Evolutionary conservation across 2,329 filamentous ascomycete genomes (phyloP), one percentile per base, ranked within the genome.

Genomic region (Ilyonectria mors-panacis): DNA sequence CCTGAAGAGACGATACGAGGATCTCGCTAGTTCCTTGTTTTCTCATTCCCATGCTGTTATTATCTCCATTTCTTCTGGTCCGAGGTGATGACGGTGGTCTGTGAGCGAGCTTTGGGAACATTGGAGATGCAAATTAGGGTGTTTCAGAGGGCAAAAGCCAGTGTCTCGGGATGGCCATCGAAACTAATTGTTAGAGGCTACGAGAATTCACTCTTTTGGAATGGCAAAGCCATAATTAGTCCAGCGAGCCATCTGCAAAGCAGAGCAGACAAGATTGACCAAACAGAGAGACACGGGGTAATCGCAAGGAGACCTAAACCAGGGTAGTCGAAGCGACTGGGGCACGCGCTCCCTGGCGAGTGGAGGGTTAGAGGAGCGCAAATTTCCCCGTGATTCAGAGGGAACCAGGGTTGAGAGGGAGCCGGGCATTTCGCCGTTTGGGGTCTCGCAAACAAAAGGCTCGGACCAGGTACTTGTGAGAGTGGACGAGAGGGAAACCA

Each of bases 111-210:
- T 26, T 48, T 55, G 50, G 33, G 19, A 63, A 42, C n/a, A 47
- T 47, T 54, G 54, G 37, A 23, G n/a, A 59, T 53, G 48, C 66
- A 73, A 65, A 73, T 71, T 74, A 73, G 62, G 35, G 58, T 70
- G 74, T 76, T 76, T 76, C 74, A 76, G 60, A 68, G 47, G 55
- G 23, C 15, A 17, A 54, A 28, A 26, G 50, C 44, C 44, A 51
- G 37, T 61, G 63, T 61, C 63, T 61, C 63, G 58, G 39, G 44
- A 61, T 54, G 47, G n/a, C 9, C 50, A 19, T 35, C n/a, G n/a
- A 33, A 30, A 7, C 50, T 7, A 35, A 33, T 33, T 35, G n/a
- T 12, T 21, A 19, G 48, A 53, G 30, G 30, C 33, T 50, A 28
- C 19, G 54, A 53, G 19, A 51, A 35, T 30, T 19, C 21, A 30